A percentile compares a stretch with the other conserved stretches of the same genome.
phyloP scores from a whole-genome alignment of 2,329 filamentous ascomycete species.

The Diaporthe sp. region DNA sequence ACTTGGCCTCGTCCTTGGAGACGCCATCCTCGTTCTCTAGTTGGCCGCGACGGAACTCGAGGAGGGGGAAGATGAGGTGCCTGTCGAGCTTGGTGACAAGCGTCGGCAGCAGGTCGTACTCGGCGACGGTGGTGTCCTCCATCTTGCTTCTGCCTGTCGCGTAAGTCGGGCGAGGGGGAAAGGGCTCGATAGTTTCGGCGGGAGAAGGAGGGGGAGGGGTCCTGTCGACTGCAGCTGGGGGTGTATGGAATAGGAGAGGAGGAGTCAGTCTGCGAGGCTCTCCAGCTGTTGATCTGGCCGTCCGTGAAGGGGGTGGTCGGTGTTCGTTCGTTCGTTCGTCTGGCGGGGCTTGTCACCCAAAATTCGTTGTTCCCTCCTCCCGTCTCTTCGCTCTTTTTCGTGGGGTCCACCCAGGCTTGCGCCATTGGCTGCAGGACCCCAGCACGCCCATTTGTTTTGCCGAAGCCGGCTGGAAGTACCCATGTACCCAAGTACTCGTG shows the following conservation, averaged over 20 bases:
- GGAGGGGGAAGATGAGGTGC: conserved; percentile 94
- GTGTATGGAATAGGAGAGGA: neutral
- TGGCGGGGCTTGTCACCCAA: conserved; percentile 39
- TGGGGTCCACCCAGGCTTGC: conserved; percentile 34
- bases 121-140: conserved; percentile 43
- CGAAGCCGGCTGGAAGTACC: conserved; percentile 16
- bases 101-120: conserved; percentile 78
- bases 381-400: conserved; percentile 36
- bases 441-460: conserved; percentile 38
- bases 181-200: neutral
- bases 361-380: conserved; percentile 38
- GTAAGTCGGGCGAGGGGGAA: neutral
- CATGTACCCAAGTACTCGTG: neutral
- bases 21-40: conserved; percentile 79
- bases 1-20: conserved; percentile 65
- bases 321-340: conserved; percentile 1
- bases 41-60: conserved; percentile 89
- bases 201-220: neutral
- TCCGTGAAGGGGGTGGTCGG: conserved; percentile 27
- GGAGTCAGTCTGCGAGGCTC: conserved; percentile 3
- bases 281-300: conserved; percentile 26
- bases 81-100: conserved; percentile 93
- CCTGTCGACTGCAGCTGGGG: conserved; percentile 14
- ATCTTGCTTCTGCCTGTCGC: conserved; percentile 30
- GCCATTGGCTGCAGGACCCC: conserved; percentile 27